Base-by-base conservation (phyloP, 495 filamentous ascomycete species). In the Durotheca rogersii region DNA sequence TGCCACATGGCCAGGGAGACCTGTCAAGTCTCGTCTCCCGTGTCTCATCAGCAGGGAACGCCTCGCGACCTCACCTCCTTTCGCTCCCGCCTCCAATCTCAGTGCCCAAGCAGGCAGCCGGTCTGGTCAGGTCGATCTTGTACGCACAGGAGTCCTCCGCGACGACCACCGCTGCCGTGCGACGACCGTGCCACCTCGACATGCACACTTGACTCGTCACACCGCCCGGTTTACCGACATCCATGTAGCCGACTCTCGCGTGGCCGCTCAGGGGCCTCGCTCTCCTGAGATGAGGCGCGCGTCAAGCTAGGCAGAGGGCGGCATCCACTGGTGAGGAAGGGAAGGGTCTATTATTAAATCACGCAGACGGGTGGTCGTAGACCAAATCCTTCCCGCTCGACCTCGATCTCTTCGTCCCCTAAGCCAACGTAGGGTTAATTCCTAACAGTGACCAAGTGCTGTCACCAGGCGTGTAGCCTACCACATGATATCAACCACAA, bases 1-100 rank as follows among this genome's bases (percentile, higher is more conserved):
- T 41, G 15, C 42, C 54, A 48, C 39, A 53, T 49, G 49, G 46
- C 16, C 17, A 16, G 17, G 9, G 2, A 31, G 25, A 17, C 34
- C 36, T 2, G n/a, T 41, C 23, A 33, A 33, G 15, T 15, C 29
- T 57, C 53, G 42, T 39, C 27, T 29, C 31, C 39, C 20, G 19
- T 23, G 11, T 45, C 21, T 16, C 11, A 23, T 17, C 35, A 6
- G 3, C 12, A n/a, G 27, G 10, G 4, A 25, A 40, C 12, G 5
- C 18, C 23, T 9, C 17, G 6, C 12, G 10, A 38, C 35, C 4
- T 27, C 4, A 27, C 23, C 23, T 27, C 4, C 23, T 27, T 27
- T 12, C 17, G 3, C 6, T 2, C 35, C 2, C 14, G 7, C 41
- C 41, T 44, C 45, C 39, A 27, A 27, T 25, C 5, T 34, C 27